A percentile compares a stretch with the other conserved stretches of the same genome.
phyloP scores from a whole-genome alignment of 768 basidiomycete genomes.

The Tylopilus subfusipes region DNA sequence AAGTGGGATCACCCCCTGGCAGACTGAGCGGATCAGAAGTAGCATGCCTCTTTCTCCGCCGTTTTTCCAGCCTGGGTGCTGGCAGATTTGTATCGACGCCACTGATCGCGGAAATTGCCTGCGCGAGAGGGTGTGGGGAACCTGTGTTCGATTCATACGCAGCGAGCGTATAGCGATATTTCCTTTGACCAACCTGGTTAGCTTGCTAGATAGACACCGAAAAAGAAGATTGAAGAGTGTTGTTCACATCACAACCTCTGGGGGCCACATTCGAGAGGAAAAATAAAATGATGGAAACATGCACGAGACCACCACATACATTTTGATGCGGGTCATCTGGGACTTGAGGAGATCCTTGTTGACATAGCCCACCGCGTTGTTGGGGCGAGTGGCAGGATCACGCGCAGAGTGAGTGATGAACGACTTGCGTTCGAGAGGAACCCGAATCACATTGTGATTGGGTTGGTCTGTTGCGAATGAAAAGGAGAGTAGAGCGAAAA shows the following conservation, averaged over 20 bases:
- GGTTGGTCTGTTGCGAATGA: conserved; percentile 3
- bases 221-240: neutral
- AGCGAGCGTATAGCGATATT: conserved; percentile 40
- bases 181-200: conserved; percentile 31
- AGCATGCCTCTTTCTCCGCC: conserved; percentile 3
- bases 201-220: neutral
- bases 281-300: too few species aligned
- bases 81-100: neutral
- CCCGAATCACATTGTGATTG: conserved; percentile 9
- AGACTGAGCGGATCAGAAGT: neutral
- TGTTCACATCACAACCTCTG: neutral
- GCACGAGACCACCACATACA: conserved; percentile 17
- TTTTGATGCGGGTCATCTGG: conserved; percentile 14
- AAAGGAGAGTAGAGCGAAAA: conserved; percentile 19
- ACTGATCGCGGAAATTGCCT: conserved; percentile 8
- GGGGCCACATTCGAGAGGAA: neutral
- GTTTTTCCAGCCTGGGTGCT: conserved; percentile 4
- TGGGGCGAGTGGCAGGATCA: neutral
- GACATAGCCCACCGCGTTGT: conserved; percentile 1
- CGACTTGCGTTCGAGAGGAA: conserved; percentile 24
- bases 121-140: conserved; percentile 32
- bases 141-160: conserved; percentile 48
- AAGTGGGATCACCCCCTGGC: neutral
- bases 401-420: conserved; percentile 4
- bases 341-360: conserved; percentile 10